Base-by-base conservation (phyloP, 2,329 filamentous ascomycete species). In the Lasiodiplodia sp. region DNA sequence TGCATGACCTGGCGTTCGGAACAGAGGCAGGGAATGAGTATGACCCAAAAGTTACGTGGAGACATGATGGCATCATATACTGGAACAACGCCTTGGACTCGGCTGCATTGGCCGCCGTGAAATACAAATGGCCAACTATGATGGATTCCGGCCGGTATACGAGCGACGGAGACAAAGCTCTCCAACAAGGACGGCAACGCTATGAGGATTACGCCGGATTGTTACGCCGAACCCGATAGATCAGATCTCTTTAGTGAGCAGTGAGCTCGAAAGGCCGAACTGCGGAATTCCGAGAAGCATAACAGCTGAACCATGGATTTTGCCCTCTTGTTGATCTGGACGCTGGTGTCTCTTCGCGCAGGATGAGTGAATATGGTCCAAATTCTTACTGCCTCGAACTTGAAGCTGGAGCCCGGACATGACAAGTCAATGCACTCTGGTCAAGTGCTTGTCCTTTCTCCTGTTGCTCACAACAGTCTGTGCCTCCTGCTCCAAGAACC, bases 1-100 rank as follows among this genome's bases (percentile, higher is more conserved):
- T 49, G 58, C 47, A 64, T 64, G 31, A 11, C 28, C 11, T 52
- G 60, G 60, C 47, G 28, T 64, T 52, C 23, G 18, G n/a, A 47
- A 25, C 14, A 21, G 25, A 21, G 44, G 16, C 18, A 47, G 60
- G 60, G n/a, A 47, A 58, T 25, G 44, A n/a, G 28, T n/a, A 64
- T 52, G 47, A 23, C 40, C 18, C 18, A 51, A 63, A 63, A 63
- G 44, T 49, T 51, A 23, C 23, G 28, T 12, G 58, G 16, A 40
- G 23, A 62, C 8, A 16, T 12, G 18, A 16, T 7, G 2, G 23
- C 10, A 3, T 37, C 12, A 6, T 14, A 14, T 18, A 12, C 25
- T 28, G 51, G 51, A 4, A 12, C 11, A 7, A n/a, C 12, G 51
- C 12, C 23, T 53, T 28, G 51, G 12, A 28, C 51, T 28, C 25